These are phyloP conservation scores for Nitzschia sp. DNA, from an alignment of 108 stramenopile genomes.

Conservation along the genomic window DNA sequence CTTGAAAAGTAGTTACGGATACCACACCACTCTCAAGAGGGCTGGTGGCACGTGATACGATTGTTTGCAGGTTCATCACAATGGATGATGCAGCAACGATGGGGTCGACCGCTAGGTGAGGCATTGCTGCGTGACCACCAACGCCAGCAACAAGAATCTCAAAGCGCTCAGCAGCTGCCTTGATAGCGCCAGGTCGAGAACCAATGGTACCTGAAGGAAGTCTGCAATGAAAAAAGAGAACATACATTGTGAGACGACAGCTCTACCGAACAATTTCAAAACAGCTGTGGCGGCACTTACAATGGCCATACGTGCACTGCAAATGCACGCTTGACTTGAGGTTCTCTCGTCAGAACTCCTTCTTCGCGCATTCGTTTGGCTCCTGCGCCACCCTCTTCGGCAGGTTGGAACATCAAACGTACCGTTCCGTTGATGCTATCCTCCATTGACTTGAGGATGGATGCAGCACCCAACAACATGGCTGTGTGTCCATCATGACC, in stretches of 20 bases:
- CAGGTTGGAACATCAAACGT: constrained; percentile 70
- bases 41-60: constrained; percentile 67
- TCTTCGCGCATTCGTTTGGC: constrained; percentile 88
- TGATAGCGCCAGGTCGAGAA: constrained; percentile 75
- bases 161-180: constrained; percentile 84
- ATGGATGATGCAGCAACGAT: constrained; percentile 80
- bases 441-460: constrained; percentile 60
- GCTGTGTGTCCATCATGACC: constrained; percentile 94
- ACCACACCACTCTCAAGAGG: constrained; percentile 82
- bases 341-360: constrained; percentile 61
- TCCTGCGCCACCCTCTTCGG: constrained; percentile 92
- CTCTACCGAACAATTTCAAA: not conserved
- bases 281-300: not conserved
- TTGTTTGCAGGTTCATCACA: constrained; percentile 82
- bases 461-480: constrained; percentile 84
- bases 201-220: constrained; percentile 70
- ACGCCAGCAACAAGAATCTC: constrained; percentile 75
- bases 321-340: constrained; percentile 69
- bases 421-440: constrained; percentile 60
- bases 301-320: constrained; percentile 86
- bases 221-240: not conserved
- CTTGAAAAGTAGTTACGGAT: constrained; percentile 62
- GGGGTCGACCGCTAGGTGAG: constrained; percentile 81
- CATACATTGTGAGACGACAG: not conserved
- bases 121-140: constrained; percentile 94